Evolutionary conservation across 768 basidiomycete species (phyloP).

Genomic region (Amanita thiersii): DNA sequence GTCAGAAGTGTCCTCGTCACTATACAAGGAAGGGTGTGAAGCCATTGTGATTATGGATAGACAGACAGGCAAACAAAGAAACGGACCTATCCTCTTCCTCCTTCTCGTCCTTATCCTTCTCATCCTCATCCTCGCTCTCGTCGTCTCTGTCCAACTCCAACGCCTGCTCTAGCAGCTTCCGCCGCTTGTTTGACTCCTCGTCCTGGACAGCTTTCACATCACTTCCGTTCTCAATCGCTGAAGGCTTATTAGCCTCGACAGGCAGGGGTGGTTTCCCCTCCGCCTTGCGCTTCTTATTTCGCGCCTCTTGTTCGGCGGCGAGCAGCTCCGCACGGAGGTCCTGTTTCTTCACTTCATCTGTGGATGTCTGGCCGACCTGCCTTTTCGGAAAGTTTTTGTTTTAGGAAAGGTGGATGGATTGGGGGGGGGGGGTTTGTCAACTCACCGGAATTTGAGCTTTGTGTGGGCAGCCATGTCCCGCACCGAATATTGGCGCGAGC

Average conservation of each 20-base stretch:
- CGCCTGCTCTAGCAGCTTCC: constrained; percentile 83
- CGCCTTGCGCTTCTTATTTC: constrained; percentile 88
- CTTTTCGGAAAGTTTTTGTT: constrained; percentile 24
- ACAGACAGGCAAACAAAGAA: not conserved
- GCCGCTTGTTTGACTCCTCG: constrained; percentile 70
- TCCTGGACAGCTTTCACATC: constrained; percentile 15
- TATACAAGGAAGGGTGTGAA: not conserved
- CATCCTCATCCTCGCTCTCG: constrained; percentile 59
- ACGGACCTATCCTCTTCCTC: constrained; percentile 35
- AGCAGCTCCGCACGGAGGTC: constrained; percentile 83
- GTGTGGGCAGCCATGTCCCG: constrained; percentile 94
- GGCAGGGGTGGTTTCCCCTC: constrained; percentile 58
- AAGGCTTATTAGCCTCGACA: constrained; percentile 27
- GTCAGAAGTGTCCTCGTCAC: constrained; percentile 50
- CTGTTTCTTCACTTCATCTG: constrained; percentile 63
- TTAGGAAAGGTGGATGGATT: constrained; percentile 1
- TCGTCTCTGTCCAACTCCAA: constrained; percentile 88
- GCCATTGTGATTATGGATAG: not conserved
- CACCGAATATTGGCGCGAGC: constrained; percentile 88
- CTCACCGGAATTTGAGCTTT: constrained; percentile 93
- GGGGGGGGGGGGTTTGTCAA: not conserved
- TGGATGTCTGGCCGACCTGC: constrained; percentile 86
- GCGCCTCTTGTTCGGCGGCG: constrained; percentile 79
- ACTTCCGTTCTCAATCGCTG: constrained; percentile 6
- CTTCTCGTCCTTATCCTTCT: constrained; percentile 27